phyloP scores from a whole-genome alignment of 2,329 filamentous ascomycete species.

The Grosmannia clavigera region DNA sequence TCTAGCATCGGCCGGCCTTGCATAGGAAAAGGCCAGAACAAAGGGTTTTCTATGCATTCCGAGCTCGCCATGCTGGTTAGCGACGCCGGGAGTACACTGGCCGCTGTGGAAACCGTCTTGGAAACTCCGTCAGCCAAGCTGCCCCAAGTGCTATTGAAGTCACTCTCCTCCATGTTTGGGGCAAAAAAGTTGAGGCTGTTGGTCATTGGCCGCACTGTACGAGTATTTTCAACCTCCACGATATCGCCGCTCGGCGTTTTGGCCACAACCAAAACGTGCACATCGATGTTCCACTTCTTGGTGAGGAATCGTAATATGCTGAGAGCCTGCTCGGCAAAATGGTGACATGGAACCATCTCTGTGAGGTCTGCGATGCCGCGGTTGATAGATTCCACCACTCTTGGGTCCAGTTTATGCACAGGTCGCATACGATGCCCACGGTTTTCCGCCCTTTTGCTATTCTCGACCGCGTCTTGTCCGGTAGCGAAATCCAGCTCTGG shows the following conservation, averaged over 20 bases:
- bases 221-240: neutral
- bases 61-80: conserved; percentile 19
- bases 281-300: conserved; percentile 45
- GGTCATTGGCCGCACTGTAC: conserved; percentile 30
- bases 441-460: neutral
- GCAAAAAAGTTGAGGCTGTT: conserved; percentile 46
- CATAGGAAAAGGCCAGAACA: conserved; percentile 51
- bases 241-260: conserved; percentile 1
- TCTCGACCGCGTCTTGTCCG: neutral
- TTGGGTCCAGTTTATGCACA: conserved; percentile 20
- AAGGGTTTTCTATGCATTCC: conserved; percentile 35
- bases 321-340: conserved; percentile 47
- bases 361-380: conserved; percentile 45
- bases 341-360: conserved; percentile 49
- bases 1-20: conserved; percentile 44
- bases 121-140: neutral
- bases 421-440: neutral
- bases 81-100: conserved; percentile 2
- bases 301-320: conserved; percentile 47
- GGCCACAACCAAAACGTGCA: conserved; percentile 24
- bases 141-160: conserved; percentile 37
- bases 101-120: conserved; percentile 1
- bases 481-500: neutral
- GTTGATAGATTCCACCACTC: conserved; percentile 31
- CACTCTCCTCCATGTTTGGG: conserved; percentile 33